A percentile compares a stretch with the other conserved stretches of the same genome.
Evolutionary conservation across 768 basidiomycete species (phyloP).

Genomic region (Trametopsis cervina): DNA sequence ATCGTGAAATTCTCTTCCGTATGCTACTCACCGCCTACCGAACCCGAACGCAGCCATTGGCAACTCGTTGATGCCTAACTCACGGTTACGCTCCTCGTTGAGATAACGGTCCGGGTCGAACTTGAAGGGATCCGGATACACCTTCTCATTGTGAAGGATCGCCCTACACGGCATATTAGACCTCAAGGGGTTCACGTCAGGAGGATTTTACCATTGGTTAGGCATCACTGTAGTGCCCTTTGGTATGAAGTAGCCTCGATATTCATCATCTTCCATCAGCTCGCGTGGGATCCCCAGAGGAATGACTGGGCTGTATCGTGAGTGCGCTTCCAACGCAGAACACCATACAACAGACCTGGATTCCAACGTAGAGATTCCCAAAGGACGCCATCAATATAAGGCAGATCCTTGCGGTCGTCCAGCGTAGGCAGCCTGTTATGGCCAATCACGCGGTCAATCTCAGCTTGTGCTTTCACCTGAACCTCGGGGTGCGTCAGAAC

Average conservation of each 20-base stretch:
- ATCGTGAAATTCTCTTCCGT: background rate
- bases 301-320: constrained; percentile 5
- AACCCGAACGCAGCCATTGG: constrained; percentile 13
- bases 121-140: constrained; percentile 40
- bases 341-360: too few species aligned
- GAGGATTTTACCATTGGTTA: constrained; percentile 8
- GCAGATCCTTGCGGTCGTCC: constrained; percentile 3
- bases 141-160: constrained; percentile 35
- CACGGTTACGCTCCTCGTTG: constrained; percentile 7
- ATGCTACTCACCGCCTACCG: constrained; percentile 15
- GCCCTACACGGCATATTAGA: too few species aligned
- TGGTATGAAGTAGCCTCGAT: constrained; percentile 23
- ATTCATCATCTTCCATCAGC: constrained; percentile 21
- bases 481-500: constrained; percentile 5
- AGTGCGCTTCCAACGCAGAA: too few species aligned
- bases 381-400: constrained; percentile 5
- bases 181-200: too few species aligned
- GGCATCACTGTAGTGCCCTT: constrained; percentile 18
- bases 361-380: too few species aligned
- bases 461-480: constrained; percentile 7
- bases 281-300: constrained; percentile 8
- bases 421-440: constrained; percentile 2
- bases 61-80: constrained; percentile 6
- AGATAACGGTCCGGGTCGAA: constrained; percentile 44
- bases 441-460: constrained; percentile 6